Base-by-base conservation (phyloP, 2,329 filamentous ascomycete species). In the Aspergillus tamarii region DNA sequence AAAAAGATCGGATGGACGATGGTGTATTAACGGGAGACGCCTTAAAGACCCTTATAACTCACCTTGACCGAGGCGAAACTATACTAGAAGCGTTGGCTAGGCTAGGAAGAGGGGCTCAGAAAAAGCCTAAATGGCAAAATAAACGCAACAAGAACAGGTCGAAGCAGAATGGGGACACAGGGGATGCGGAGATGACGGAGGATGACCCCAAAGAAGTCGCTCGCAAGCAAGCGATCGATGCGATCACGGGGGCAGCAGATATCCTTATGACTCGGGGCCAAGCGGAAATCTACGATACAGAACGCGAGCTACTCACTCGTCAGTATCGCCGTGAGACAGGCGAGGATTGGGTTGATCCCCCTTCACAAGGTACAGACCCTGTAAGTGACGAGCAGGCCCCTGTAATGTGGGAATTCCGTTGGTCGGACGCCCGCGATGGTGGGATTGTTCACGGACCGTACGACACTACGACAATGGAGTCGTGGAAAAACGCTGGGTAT, bases 401-500 rank as follows among this genome's bases (percentile, higher is more conserved):
- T 1, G 79, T 80, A 41, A 86, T 87, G 83, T 99, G 94, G 94
- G 92, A 98, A 78, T 99, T 93, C 76, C 87, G 92, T 63, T 99
- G 95, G 95, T 89, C 88, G 45, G 93, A 97, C 76, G 92, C 92
- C 21, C 85, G 93, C 46, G 94, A 97, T 73, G 91, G 88, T 32
- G 92, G 87, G 12, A 85, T 87, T 55, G 86, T 87, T 63, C 93
- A 99, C 77, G 95, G 95, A 0, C 94, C 95, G 0, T 99, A 93
- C 76, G 93, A 97, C 74, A 87, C 85, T 9, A 77, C 84, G 6
- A 94, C 90, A 43, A 98, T 99, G 95, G 87, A 89, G 71, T 91
- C 92, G 2, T 99, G 95, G 95, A 88, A 91, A 69, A 88, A 92
- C 66, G 93, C 93, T 28, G 95, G 95, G 3, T 98, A 98, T 76